Conservation (phyloP, 441 rosid species). For the Corymbia calophylla region DNA sequence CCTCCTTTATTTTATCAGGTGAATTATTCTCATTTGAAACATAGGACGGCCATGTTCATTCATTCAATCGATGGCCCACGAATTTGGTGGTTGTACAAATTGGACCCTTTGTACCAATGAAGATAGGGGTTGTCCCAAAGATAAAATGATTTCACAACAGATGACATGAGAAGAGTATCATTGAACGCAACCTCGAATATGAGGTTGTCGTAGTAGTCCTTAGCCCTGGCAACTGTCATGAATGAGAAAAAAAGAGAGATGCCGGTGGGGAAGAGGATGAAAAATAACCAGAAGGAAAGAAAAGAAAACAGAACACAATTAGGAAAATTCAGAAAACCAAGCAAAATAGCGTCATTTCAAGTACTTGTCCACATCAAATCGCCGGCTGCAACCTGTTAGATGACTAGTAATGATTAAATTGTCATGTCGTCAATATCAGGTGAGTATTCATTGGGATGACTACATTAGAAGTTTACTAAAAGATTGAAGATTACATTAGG, state of each 20-base stretch:
- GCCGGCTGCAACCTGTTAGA: rapidly evolving
- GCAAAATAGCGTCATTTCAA: neutral
- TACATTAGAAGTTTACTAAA: too few relatives aligned
- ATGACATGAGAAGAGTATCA: too few relatives aligned
- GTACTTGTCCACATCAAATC: too few relatives aligned
- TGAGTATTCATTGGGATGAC: too few relatives aligned
- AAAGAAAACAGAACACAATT: too few relatives aligned
- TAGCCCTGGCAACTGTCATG: neutral
- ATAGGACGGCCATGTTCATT: too few relatives aligned
- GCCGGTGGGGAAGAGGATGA: neutral
- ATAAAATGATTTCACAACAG: too few relatives aligned
- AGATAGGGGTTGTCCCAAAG: neutral
- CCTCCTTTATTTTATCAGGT: neutral
- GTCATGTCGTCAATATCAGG: too few relatives aligned
- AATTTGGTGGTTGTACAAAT: neutral
- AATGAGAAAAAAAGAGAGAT: neutral
- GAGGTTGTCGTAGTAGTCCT: neutral
- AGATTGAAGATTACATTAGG: too few relatives aligned
- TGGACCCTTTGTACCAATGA: neutral
- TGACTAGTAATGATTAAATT: rapidly evolving
- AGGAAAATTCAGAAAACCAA: neutral
- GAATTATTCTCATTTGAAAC: too few relatives aligned
- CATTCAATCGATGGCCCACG: neutral
- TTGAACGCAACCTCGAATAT: too few relatives aligned
- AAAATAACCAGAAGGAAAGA: too few relatives aligned